A percentile compares a stretch with the other conserved stretches of the same genome.
These are phyloP conservation scores for Penicillium verrucosum DNA, from an alignment of 2,329 filamentous ascomycete species.

Conservation along the genomic window DNA sequence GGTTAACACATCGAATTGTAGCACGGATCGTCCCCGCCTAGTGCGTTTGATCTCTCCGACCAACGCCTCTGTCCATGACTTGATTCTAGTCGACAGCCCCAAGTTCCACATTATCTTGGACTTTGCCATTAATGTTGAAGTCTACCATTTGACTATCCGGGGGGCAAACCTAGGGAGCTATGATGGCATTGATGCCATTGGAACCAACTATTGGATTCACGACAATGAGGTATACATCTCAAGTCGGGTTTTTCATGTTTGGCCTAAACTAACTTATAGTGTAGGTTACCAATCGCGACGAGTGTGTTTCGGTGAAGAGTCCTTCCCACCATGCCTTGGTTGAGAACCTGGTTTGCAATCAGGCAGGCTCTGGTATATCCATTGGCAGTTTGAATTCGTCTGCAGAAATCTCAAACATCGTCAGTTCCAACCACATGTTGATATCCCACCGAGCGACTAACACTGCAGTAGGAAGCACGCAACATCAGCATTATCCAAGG, in stretches of 20 bases:
- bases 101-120: slow-evolving; percentile 41
- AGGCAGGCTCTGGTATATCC: slow-evolving; percentile 37
- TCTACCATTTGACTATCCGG: slow-evolving; percentile 39
- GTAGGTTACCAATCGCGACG: slow-evolving; percentile 38
- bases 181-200: slow-evolving; percentile 38
- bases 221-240: slow-evolving; percentile 28
- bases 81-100: slow-evolving; percentile 34
- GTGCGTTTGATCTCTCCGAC: slow-evolving; percentile 25
- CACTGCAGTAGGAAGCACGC: slow-evolving; percentile 22
- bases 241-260: not conserved
- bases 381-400: slow-evolving; percentile 37
- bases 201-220: slow-evolving; percentile 39
- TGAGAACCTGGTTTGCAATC: slow-evolving; percentile 39
- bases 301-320: slow-evolving; percentile 40
- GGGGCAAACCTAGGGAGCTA: slow-evolving; percentile 38
- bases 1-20: not conserved
- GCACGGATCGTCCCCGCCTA: slow-evolving; percentile 21
- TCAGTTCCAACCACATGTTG: not conserved
- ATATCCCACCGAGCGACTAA: not conserved
- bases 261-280: not conserved
- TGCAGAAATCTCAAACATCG: slow-evolving; percentile 32
- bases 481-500: slow-evolving; percentile 41
- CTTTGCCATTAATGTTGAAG: slow-evolving; percentile 36
- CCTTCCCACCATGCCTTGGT: slow-evolving; percentile 37
- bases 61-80: slow-evolving; percentile 30